Percentiles rank a stretch among this genome's conserved stretches.
These are phyloP conservation scores for Abrus precatorius DNA, from an alignment of 306 rosid genomes.

Conservation along the genomic window DNA sequence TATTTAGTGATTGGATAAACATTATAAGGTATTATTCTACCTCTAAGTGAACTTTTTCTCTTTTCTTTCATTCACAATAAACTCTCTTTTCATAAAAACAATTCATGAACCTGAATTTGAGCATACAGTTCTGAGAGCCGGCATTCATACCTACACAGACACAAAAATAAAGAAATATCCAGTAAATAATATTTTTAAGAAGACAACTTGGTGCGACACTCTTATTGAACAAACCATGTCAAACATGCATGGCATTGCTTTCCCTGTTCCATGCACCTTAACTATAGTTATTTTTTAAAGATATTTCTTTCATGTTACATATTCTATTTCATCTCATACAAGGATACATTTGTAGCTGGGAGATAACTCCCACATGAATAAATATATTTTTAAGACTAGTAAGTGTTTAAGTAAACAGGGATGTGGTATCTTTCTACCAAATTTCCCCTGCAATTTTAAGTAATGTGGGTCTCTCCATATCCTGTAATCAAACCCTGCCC, in stretches of 20 bases:
- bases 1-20: conserved; percentile 53
- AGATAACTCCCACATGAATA: conserved; percentile 36
- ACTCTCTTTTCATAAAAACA: conserved; percentile 18
- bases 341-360: conserved; percentile 16
- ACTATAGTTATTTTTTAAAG: background rate
- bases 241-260: conserved; percentile 40
- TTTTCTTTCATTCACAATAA: conserved; percentile 10
- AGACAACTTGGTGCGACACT: conserved; percentile 16
- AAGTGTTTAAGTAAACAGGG: background rate
- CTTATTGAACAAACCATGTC: conserved; percentile 8
- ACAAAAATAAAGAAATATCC: conserved; percentile 43
- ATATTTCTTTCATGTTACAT: background rate
- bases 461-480: conserved; percentile 30
- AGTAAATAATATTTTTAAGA: conserved; percentile 29
- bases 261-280: conserved; percentile 17
- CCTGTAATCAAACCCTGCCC: conserved; percentile 29
- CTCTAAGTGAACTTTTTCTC: background rate
- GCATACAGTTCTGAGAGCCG: conserved; percentile 79
- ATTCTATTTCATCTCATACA: conserved; percentile 32
- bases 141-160: conserved; percentile 71
- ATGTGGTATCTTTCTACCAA: conserved; percentile 31
- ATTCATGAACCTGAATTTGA: conserved; percentile 72
- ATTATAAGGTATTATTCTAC: background rate
- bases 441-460: conserved; percentile 10
- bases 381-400: conserved; percentile 24